Percentiles rank a stretch among this genome's conserved stretches.
Evolutionary conservation across 225 moss, liverwort and hornwort species (phyloP).

Genomic region (Marchantia polymorpha): DNA sequence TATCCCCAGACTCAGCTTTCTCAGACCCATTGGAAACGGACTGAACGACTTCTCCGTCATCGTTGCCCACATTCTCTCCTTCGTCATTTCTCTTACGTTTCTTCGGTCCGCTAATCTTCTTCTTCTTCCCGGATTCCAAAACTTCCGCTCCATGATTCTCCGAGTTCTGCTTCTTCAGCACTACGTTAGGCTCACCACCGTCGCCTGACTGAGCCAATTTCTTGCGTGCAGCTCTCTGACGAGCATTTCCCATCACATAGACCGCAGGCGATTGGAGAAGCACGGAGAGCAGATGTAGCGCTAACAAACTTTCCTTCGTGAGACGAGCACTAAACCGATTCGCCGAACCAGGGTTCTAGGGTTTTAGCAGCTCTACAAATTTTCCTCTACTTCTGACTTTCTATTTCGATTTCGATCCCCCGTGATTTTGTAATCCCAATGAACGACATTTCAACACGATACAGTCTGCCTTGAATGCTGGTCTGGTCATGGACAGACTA

Average conservation of each 20-base stretch:
- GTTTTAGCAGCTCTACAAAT: too few species aligned
- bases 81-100: constrained; percentile 30
- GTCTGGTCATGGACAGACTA: too few species aligned
- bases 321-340: too few species aligned
- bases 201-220: constrained; percentile 11
- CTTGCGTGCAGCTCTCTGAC: constrained; percentile 42
- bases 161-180: background rate
- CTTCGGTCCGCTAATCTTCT: constrained; percentile 27
- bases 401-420: too few species aligned
- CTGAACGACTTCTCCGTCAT: constrained; percentile 42
- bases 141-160: background rate
- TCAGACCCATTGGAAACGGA: constrained; percentile 36
- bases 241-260: constrained; percentile 45
- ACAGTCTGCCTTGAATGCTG: too few species aligned
- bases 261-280: background rate
- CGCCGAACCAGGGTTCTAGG: too few species aligned
- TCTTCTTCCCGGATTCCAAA: background rate
- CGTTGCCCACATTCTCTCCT: background rate
- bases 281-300: too few species aligned
- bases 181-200: background rate
- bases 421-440: too few species aligned
- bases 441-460: too few species aligned
- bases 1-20: constrained; percentile 40
- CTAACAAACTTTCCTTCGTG: too few species aligned
- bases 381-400: too few species aligned